Conservation (phyloP, 805 yeast species). For the Cyberlindnera subsufficiens region DNA sequence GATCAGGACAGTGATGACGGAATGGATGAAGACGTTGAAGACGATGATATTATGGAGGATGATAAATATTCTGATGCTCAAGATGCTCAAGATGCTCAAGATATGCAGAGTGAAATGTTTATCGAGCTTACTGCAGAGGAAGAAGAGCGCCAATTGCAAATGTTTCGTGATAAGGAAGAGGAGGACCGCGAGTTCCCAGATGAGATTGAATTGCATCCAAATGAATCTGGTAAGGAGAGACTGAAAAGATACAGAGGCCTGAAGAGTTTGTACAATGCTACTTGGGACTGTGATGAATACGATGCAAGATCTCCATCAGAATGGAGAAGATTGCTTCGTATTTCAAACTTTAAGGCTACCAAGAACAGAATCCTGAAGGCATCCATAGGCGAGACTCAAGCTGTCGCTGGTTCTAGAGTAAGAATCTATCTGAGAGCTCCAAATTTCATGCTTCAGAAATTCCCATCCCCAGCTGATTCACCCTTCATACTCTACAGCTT, state of each 20-base stretch:
- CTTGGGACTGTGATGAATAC: constrained; percentile 83
- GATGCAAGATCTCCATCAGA: constrained; percentile 73
- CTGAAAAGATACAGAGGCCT: constrained; percentile 81
- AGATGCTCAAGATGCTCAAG: constrained; percentile 23
- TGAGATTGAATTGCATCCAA: constrained; percentile 81
- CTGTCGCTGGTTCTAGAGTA: constrained; percentile 59
- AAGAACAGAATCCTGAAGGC: constrained; percentile 64
- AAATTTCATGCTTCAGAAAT: constrained; percentile 34
- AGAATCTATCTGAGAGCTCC: constrained; percentile 57
- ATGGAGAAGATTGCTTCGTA: constrained; percentile 70
- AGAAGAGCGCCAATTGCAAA: constrained; percentile 69
- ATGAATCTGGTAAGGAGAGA: constrained; percentile 68
- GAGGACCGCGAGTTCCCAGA: constrained; percentile 95
- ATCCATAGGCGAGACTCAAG: constrained; percentile 37
- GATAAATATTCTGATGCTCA: constrained; percentile 27
- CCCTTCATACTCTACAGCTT: constrained; percentile 71
- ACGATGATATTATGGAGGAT: constrained; percentile 22
- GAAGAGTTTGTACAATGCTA: constrained; percentile 69
- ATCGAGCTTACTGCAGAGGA: constrained; percentile 77
- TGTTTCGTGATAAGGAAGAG: constrained; percentile 60
- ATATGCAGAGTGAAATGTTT: constrained; percentile 48
- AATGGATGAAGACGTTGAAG: constrained; percentile 21
- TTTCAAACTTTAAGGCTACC: constrained; percentile 73
- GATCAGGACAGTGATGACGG: constrained; percentile 16
- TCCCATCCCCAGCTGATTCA: constrained; percentile 35